Conservation (phyloP, 352 stramenopile genomes). For the Globisporangium emineosum region DNA sequence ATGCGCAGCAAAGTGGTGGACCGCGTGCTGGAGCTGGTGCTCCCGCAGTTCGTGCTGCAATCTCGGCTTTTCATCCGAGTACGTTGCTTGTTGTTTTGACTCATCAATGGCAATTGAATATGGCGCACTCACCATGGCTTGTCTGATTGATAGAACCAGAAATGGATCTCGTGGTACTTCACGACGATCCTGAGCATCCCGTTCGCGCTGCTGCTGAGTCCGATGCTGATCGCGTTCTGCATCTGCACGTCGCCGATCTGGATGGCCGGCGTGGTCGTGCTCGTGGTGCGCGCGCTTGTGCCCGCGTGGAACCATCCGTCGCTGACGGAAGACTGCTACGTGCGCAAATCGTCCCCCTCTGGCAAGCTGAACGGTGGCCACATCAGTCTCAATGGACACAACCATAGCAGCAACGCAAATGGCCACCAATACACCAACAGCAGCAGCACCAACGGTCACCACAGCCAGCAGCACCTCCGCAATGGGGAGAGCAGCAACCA, state of each 20-base stretch:
- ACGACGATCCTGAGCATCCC: slow-evolving; percentile 66
- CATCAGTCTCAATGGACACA: not conserved
- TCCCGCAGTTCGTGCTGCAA: slow-evolving; percentile 40
- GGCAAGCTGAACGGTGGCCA: slow-evolving; percentile 10
- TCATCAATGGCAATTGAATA: not conserved
- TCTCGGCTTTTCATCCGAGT: slow-evolving; percentile 41
- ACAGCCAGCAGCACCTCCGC: slow-evolving; percentile 20
- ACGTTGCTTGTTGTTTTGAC: not conserved
- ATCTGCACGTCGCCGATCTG: slow-evolving; percentile 81
- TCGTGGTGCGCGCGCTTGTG: slow-evolving; percentile 52
- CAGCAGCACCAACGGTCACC: slow-evolving; percentile 7
- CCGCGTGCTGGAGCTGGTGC: slow-evolving; percentile 28
- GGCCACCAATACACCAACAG: not conserved
- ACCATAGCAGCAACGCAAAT: not conserved
- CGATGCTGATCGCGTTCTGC: slow-evolving; percentile 70
- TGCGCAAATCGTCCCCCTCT: slow-evolving; percentile 23
- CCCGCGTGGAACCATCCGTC: slow-evolving; percentile 27
- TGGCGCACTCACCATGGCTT: not conserved
- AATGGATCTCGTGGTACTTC: slow-evolving; percentile 66
- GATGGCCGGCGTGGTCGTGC: slow-evolving; percentile 50
- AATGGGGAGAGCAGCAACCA: slow-evolving; percentile 40
- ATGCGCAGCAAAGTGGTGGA: slow-evolving; percentile 27
- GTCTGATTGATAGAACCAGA: slow-evolving; percentile 30
- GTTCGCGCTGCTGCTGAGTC: slow-evolving; percentile 69
- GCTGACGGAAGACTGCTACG: slow-evolving; percentile 38